Base-by-base conservation (phyloP, 306 rosid species). In the Medicago arabica region DNA sequence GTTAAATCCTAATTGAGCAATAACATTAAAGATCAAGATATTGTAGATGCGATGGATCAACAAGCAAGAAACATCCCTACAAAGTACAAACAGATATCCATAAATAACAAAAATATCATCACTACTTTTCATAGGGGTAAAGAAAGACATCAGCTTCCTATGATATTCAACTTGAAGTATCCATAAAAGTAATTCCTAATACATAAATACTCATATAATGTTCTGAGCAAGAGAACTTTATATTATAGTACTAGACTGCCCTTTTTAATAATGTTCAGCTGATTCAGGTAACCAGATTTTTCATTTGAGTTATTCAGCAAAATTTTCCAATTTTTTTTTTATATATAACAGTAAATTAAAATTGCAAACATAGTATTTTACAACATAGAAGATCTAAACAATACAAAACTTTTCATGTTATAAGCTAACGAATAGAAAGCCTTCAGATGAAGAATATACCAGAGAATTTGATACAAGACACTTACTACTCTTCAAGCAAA, bases 401-500 rank as follows among this genome's bases (percentile, higher is more conserved):
- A 49, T 16, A 69, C 44, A 66, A 59, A 8, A 16, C 6, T 41
- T 41, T 13, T 18, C 31, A 28, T 64, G 66, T 54, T 46, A 66
- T 62, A 6, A 18, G 58, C 66, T 75, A 71, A 63, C 44, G 54
- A 59, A 54, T 38, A 74, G n/a, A n/a, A n/a, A 80, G 40, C 71
- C 60, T 59, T 53, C 21, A 58, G 34, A 40, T 55, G 43, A 86
- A 72, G 67, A 70, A 55, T 63, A 71, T 62, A 77, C 81, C 74
- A 64, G 72, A 64, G 55, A 19, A 40, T 66, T 19, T 40, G 67
- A 59, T 75, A 76, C 51, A 53, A 78, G 58, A 46, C 63, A 34
- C 11, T 44, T 55, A 55, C 71, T 82, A 75, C 50, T 53, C 75
- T 49, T 92, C 91, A 92, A 74, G 93, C 83, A 84, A 92, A 92